A percentile compares a stretch with the other conserved stretches of the same genome.
phyloP scores from a whole-genome alignment of 768 basidiomycete genomes.

The Serendipita sp. region DNA sequence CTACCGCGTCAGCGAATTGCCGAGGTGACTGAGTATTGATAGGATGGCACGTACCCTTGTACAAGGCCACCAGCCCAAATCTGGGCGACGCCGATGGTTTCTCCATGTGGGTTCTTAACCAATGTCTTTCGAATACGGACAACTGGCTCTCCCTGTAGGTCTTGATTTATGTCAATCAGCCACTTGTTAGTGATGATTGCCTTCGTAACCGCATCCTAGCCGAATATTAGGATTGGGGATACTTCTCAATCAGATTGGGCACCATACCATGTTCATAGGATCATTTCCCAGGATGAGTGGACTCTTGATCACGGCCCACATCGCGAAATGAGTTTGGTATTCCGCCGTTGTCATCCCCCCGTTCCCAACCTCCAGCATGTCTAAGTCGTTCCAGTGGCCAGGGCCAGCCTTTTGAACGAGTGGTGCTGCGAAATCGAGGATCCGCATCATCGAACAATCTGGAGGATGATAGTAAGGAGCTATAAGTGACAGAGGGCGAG shows the following conservation, averaged over 20 bases:
- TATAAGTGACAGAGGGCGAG: neutral
- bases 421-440: constrained; percentile 37
- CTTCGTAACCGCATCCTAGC: constrained; percentile 17
- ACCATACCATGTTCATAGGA: constrained; percentile 21
- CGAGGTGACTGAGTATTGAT: neutral
- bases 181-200: constrained; percentile 24
- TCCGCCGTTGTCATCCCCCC: constrained; percentile 25
- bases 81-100: constrained; percentile 18
- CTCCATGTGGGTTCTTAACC: constrained; percentile 10
- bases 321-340: constrained; percentile 32
- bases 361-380: constrained; percentile 37
- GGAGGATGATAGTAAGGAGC: neutral
- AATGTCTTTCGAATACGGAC: constrained; percentile 20
- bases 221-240: neutral
- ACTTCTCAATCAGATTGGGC: neutral
- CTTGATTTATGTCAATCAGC: constrained; percentile 23
- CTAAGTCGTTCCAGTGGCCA: constrained; percentile 35
- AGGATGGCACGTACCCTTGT: constrained; percentile 17
- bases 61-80: constrained; percentile 21
- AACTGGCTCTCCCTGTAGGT: constrained; percentile 19
- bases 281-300: constrained; percentile 29
- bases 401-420: constrained; percentile 32
- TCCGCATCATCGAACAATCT: constrained; percentile 30
- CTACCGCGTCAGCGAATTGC: neutral
- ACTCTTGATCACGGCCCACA: constrained; percentile 38